phyloP scores from a whole-genome alignment of 2,329 filamentous ascomycete genomes.

The Fusarium secorum region DNA sequence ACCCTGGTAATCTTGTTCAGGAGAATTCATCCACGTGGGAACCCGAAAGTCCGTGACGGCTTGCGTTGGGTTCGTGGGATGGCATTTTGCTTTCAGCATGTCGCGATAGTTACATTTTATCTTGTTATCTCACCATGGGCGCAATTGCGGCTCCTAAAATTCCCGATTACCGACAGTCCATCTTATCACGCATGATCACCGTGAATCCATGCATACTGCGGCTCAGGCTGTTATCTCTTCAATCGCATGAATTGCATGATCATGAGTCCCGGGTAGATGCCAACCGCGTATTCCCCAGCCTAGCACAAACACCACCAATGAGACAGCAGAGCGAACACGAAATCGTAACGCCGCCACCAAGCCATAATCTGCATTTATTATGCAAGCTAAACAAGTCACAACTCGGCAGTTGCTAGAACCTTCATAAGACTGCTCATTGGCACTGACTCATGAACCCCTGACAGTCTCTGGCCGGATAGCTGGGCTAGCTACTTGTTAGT shows the following conservation, averaged over 20 bases:
- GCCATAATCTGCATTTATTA: background rate
- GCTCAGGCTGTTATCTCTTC: background rate
- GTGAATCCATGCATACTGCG: background rate
- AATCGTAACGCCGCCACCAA: background rate
- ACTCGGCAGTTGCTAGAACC: background rate
- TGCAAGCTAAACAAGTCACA: background rate
- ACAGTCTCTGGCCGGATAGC: background rate
- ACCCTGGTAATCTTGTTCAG: background rate
- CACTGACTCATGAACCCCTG: constrained; percentile 11
- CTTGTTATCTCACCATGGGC: background rate
- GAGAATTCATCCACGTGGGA: constrained; percentile 8
- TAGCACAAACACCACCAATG: background rate
- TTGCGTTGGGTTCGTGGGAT: background rate
- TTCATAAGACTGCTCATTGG: background rate
- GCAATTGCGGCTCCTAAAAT: background rate
- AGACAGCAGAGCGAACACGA: background rate
- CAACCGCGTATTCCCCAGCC: too few relatives aligned
- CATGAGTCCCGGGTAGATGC: background rate
- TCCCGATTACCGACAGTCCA: background rate
- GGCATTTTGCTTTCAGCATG: background rate
- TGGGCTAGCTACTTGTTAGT: background rate
- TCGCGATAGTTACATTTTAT: background rate
- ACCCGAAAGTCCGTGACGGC: background rate
- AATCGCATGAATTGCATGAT: background rate
- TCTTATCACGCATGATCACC: background rate